Conservation (phyloP, 225 moss, liverwort and hornwort genomes). For the Pseudisothecium myosuroides region DNA sequence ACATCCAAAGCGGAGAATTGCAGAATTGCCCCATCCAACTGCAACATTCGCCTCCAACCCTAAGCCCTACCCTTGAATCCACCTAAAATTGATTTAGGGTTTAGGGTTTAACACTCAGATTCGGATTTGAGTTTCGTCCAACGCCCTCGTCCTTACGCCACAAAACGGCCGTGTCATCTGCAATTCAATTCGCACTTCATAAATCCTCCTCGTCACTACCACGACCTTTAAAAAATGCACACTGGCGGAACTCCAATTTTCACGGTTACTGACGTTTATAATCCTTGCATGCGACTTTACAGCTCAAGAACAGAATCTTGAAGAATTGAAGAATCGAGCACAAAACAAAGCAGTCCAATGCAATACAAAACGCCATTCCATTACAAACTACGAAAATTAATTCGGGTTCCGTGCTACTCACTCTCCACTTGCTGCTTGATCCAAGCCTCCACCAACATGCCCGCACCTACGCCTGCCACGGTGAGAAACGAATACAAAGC, state of each 20-base stretch:
- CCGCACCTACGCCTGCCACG: too few relatives aligned
- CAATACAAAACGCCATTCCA: too few relatives aligned
- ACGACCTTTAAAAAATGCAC: neutral
- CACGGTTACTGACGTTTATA: neutral
- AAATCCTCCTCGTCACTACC: neutral
- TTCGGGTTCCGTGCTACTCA: neutral
- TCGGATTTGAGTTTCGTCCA: neutral
- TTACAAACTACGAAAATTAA: neutral
- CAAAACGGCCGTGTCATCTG: conserved; percentile 39
- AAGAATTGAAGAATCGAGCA: neutral
- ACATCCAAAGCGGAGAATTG: neutral
- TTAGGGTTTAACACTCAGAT: neutral
- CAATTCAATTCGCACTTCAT: neutral
- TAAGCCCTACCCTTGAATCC: neutral
- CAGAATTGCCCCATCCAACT: neutral
- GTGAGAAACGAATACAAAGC: too few relatives aligned
- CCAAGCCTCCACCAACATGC: conserved; percentile 44
- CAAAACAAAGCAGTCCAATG: neutral
- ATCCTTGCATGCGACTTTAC: neutral
- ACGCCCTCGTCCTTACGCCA: conserved; percentile 14
- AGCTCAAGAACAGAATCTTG: neutral
- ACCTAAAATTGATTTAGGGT: neutral
- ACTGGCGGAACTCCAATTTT: neutral
- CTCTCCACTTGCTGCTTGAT: conserved; percentile 41
- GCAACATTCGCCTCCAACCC: neutral